phyloP scores from a whole-genome alignment of 2,329 filamentous ascomycete species.

The Amphichorda felina region DNA sequence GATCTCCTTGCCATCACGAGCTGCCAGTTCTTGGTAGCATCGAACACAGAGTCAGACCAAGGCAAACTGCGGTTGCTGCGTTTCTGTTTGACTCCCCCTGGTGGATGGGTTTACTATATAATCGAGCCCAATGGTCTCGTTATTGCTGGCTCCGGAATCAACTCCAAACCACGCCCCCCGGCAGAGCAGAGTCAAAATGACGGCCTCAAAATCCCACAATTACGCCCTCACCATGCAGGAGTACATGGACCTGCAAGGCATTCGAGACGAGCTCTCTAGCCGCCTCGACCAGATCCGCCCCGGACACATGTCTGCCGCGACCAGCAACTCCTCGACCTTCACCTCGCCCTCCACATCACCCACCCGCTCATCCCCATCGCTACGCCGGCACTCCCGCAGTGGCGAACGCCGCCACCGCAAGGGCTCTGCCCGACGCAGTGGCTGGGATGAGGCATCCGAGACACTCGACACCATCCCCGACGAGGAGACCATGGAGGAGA shows the following conservation, averaged over 20 bases:
- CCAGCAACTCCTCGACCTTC: constrained; percentile 21
- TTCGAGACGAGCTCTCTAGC: constrained; percentile 39
- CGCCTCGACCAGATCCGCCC: constrained; percentile 39
- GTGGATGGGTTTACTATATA: no score
- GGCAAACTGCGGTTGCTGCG: no score
- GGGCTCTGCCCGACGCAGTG: constrained; percentile 18
- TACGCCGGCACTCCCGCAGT: constrained; percentile 26
- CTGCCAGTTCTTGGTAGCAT: no score
- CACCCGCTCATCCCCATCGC: constrained; percentile 37
- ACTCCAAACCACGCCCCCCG: constrained; percentile 9
- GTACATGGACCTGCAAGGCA: constrained; percentile 40
- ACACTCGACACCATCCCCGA: constrained; percentile 29
- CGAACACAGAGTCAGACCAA: no score
- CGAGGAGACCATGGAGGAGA: constrained; percentile 33
- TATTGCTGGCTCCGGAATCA: constrained; percentile 15
- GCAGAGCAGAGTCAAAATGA: constrained; percentile 13
- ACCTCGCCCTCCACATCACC: constrained; percentile 48
- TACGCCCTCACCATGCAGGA: constrained; percentile 39
- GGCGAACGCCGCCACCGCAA: constrained; percentile 13
- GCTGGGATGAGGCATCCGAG: constrained; percentile 15
- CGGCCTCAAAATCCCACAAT: constrained; percentile 13
- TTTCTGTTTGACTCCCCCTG: no score
- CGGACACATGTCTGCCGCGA: constrained; percentile 18
- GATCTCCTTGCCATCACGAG: no score
- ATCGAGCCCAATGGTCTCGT: constrained; percentile 18